A percentile compares a stretch with the other conserved stretches of the same genome.
These are phyloP conservation scores for Aspergillus nanangensis DNA, from an alignment of 495 filamentous ascomycete genomes.

Conservation along the genomic window DNA sequence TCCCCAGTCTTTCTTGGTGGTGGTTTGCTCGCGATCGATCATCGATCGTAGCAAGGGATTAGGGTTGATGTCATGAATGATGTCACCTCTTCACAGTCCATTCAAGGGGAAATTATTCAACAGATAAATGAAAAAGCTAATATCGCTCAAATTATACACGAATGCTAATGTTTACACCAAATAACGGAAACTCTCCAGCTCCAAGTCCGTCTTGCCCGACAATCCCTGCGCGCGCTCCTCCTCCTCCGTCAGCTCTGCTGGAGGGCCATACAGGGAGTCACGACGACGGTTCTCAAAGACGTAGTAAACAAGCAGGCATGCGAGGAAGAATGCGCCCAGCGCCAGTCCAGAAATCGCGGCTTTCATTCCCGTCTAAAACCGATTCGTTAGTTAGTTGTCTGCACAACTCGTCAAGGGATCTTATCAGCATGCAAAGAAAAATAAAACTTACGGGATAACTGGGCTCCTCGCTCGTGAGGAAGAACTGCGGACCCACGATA, in stretches of 20 bases:
- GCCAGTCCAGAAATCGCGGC: conserved; percentile 27
- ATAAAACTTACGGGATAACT: conserved; percentile 27
- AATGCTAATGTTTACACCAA: conserved; percentile 12
- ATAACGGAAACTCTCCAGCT: conserved; percentile 33
- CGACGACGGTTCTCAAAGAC: conserved; percentile 24
- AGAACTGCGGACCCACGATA: conserved; percentile 37
- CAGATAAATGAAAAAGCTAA: too few relatives aligned
- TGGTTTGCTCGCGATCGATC: too few relatives aligned
- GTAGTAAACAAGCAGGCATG: conserved; percentile 24
- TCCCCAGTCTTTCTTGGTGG: background rate
- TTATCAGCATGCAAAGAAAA: too few relatives aligned
- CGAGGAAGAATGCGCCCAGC: conserved; percentile 23
- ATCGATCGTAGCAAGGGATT: background rate
- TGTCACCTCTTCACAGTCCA: background rate
- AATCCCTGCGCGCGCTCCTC: conserved; percentile 25
- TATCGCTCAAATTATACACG: background rate
- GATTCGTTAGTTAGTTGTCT: background rate
- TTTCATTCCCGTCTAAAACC: conserved; percentile 27
- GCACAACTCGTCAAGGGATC: too few relatives aligned
- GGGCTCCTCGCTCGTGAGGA: conserved; percentile 26
- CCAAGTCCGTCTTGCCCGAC: conserved; percentile 32
- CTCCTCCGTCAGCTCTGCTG: conserved; percentile 17
- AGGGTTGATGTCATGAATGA: background rate
- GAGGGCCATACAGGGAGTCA: conserved; percentile 20
- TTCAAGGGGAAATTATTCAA: too few relatives aligned